Conservation (phyloP, 2,329 filamentous ascomycete genomes). For the Colletotrichum sidae region DNA sequence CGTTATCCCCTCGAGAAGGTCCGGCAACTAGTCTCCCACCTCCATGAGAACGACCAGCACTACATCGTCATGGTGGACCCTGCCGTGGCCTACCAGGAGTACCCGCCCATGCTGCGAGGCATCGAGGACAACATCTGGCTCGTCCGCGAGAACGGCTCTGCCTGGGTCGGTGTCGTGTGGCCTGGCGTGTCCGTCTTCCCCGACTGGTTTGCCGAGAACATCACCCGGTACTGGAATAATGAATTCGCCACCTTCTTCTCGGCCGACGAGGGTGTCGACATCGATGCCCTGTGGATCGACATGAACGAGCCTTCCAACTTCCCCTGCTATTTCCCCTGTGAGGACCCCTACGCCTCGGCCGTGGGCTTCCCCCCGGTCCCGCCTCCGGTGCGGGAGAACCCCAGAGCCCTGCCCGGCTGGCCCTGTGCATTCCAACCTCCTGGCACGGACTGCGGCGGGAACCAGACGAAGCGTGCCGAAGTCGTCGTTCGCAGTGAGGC, state of each 20-base stretch:
- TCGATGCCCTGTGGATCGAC: constrained; percentile 84
- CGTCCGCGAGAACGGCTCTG: constrained; percentile 64
- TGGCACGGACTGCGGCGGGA: constrained; percentile 23
- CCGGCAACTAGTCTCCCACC: constrained; percentile 72
- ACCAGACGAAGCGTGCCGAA: constrained; percentile 32
- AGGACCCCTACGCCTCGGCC: constrained; percentile 54
- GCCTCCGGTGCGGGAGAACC: constrained; percentile 71
- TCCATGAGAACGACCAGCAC: constrained; percentile 75
- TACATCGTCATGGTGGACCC: constrained; percentile 86
- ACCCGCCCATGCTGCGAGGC: constrained; percentile 54
- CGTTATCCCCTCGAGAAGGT: constrained; percentile 72
- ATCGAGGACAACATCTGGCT: constrained; percentile 60
- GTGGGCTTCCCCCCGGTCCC: constrained; percentile 68
- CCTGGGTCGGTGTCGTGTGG: constrained; percentile 78
- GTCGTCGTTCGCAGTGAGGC: not conserved
- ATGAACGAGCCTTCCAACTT: constrained; percentile 64
- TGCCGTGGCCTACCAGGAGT: constrained; percentile 64
- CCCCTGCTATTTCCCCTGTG: constrained; percentile 40
- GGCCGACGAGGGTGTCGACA: constrained; percentile 73
- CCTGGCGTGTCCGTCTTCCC: constrained; percentile 79
- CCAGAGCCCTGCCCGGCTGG: constrained; percentile 76
- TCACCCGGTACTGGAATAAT: constrained; percentile 75
- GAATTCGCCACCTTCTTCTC: constrained; percentile 76
- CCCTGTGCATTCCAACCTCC: constrained; percentile 49
- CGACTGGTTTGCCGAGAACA: constrained; percentile 79